phyloP scores from a whole-genome alignment of 108 stramenopile species.

The Epithemia pelagica region DNA sequence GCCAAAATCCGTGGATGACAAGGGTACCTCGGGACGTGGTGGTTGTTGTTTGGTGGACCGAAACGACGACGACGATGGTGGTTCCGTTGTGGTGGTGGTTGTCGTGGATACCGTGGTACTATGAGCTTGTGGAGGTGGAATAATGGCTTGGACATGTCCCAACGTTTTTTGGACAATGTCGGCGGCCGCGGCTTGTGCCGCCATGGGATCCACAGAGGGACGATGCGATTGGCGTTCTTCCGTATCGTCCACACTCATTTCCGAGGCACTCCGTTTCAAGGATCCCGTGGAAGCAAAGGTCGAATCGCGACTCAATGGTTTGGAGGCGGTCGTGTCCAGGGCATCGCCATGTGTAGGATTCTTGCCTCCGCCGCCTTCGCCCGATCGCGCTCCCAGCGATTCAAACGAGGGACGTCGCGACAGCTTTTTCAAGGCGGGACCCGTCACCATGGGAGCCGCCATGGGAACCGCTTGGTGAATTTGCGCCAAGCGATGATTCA shows the following conservation, averaged over 20 bases:
- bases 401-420: slow-evolving; percentile 77
- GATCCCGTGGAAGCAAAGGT: slow-evolving; percentile 66
- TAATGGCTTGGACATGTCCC: slow-evolving; percentile 35
- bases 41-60: neutral
- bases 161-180: slow-evolving; percentile 26
- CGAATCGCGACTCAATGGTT: slow-evolving; percentile 23
- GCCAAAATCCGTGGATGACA: neutral
- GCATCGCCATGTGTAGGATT: slow-evolving; percentile 4
- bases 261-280: slow-evolving; percentile 58
- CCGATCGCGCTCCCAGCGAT: slow-evolving; percentile 48
- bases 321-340: neutral
- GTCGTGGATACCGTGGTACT: neutral
- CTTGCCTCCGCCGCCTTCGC: slow-evolving; percentile 28
- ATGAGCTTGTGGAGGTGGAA: slow-evolving; percentile 25
- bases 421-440: slow-evolving; percentile 48
- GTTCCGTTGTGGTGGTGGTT: neutral
- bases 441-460: slow-evolving; percentile 13
- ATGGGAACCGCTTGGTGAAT: slow-evolving; percentile 26
- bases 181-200: slow-evolving; percentile 25
- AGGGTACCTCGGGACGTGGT: neutral
- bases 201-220: slow-evolving; percentile 33
- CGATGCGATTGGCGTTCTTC: slow-evolving; percentile 20
- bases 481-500: slow-evolving; percentile 59
- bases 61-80: neutral
- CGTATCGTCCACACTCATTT: slow-evolving; percentile 27